Conservation (phyloP, 805 yeast genomes). For the Kuraishia hungarica region DNA sequence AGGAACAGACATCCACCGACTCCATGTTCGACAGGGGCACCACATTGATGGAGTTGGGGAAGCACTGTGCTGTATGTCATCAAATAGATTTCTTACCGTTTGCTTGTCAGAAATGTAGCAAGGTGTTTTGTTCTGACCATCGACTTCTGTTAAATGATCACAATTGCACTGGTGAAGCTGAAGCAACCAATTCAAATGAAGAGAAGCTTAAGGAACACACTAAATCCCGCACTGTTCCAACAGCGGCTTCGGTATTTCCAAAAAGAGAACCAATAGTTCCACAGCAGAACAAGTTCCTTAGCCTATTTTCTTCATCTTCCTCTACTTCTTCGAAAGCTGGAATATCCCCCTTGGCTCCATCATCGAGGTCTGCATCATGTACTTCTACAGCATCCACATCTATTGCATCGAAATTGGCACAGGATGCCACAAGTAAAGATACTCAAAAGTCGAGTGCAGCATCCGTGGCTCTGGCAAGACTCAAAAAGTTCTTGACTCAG, state of each 20-base stretch:
- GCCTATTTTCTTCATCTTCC: background rate
- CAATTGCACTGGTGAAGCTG: conserved; percentile 11
- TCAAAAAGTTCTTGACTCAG: conserved; percentile 12
- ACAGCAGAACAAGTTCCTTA: conserved; percentile 5
- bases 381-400: conserved; percentile 14
- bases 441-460: conserved; percentile 9
- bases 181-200: conserved; percentile 11
- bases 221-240: conserved; percentile 15
- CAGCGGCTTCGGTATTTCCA: conserved; percentile 43
- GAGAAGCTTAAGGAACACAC: conserved; percentile 17
- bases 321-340: conserved; percentile 17
- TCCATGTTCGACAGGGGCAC: conserved; percentile 8
- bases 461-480: conserved; percentile 12
- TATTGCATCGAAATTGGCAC: conserved; percentile 7
- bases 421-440: conserved; percentile 1
- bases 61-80: conserved; percentile 44
- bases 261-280: conserved; percentile 34
- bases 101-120: conserved; percentile 36
- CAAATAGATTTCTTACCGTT: conserved; percentile 53
- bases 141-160: conserved; percentile 26
- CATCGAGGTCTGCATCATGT: conserved; percentile 9
- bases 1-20: background rate
- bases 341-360: conserved; percentile 3
- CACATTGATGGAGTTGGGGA: conserved; percentile 47
- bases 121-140: conserved; percentile 42